Evolutionary conservation across 345 rosid genomes (phyloP), one percentile per base, ranked within the genome.

Genomic region (Populus ilicifolia): DNA sequence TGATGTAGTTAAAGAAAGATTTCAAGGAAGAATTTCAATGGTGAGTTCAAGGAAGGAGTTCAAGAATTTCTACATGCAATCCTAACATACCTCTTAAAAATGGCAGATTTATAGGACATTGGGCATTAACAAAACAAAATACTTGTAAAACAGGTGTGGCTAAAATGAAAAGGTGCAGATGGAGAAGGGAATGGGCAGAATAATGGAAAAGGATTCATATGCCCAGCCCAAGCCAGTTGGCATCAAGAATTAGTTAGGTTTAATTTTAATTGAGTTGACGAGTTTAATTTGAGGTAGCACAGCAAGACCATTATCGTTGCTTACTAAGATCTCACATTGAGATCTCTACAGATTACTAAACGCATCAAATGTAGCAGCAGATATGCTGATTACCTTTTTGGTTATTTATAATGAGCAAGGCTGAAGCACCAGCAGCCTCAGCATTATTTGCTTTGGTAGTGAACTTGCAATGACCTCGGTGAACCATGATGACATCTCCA

Each of bases 371-470:
- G 11, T 10, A 72, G n/a, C 23, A 50, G 17, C 33, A 79, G 68
- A 75, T 74, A 76, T 8, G 20, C 30, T 3, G 25, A 76, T 71
- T 82, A 91, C 99, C 99, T 89, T 87, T 94, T 82, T 94, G 91
- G 73, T 90, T 94, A 86, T 96, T 96, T 59, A 96, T 85, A 75
- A 96, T 91, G 44, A 96, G 94, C 30, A 96, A 81, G 80, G 98
- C 99, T 33, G 97, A 92, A 77, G 98, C 99, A 80, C 88, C 88
- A 74, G 96, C 99, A 79, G 90, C 88, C 86, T 96, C 89, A 33
- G 98, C 99, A 75, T 87, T 80, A 82, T 94, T 96, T 74, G 97
- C 91, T 84, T 96, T 96, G 38, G 86, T 73, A 74, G 99, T 96
- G 81, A 96, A 96, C 75, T 80, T 90, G 87, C 99, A 96, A 73